phyloP scores from a whole-genome alignment of 768 basidiomycete genomes.

The Boletus rex-veris region DNA sequence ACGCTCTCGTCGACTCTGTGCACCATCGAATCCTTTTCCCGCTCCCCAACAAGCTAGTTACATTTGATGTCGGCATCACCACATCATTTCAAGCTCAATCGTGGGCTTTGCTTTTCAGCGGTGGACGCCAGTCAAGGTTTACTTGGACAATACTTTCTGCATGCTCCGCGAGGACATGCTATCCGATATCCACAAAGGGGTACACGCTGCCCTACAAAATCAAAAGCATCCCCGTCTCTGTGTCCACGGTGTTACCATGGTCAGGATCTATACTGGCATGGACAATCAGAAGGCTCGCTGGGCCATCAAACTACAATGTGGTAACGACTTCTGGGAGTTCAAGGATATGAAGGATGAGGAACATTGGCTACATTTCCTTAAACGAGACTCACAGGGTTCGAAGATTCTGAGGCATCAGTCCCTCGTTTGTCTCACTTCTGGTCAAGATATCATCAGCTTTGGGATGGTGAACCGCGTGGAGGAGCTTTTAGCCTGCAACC shows the following conservation, averaged over 20 bases:
- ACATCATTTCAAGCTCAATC: too few relatives aligned
- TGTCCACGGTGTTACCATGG: conserved; percentile 31
- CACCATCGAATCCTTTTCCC: too few relatives aligned
- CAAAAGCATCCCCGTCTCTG: conserved; percentile 36
- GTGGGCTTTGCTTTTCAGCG: too few relatives aligned
- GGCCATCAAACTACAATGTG: conserved; percentile 39
- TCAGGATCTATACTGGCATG: conserved; percentile 35
- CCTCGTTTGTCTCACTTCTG: conserved; percentile 47
- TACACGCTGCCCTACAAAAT: conserved; percentile 38
- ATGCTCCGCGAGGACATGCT: conserved; percentile 64
- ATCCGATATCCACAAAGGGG: conserved; percentile 51
- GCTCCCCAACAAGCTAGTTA: too few relatives aligned
- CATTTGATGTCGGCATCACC: too few relatives aligned
- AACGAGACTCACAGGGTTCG: conserved; percentile 27
- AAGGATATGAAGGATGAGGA: conserved; percentile 21
- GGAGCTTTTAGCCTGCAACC: conserved; percentile 42
- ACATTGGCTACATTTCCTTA: conserved; percentile 34
- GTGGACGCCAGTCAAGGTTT: conserved; percentile 28
- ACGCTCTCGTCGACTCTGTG: too few relatives aligned
- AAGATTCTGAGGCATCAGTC: conserved; percentile 53
- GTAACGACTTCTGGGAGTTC: conserved; percentile 34
- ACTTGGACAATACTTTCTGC: conserved; percentile 65
- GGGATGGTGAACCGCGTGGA: conserved; percentile 55
- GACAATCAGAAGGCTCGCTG: conserved; percentile 31
- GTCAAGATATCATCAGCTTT: conserved; percentile 48